Evolutionary conservation across 441 rosid species (phyloP), one percentile per base, ranked within the genome.

Genomic region (Melastoma candidum): DNA sequence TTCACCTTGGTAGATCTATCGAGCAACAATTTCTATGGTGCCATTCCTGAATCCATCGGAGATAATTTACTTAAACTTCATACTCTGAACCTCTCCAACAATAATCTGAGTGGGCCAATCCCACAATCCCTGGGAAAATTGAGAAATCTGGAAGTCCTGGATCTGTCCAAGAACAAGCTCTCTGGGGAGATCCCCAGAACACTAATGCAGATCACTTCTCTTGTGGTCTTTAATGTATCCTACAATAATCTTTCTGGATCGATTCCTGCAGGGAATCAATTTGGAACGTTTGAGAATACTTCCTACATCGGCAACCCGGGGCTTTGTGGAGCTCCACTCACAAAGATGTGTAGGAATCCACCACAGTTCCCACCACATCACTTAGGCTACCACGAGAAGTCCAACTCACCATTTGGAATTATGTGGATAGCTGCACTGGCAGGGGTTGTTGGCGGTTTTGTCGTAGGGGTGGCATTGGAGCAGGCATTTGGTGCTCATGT

Each of bases 211-310:
- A 53, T 54, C 27, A 43, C 43, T 44, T 47, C 51, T 26, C 59
- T 54, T 0, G 3, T 54, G 8, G 14, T 39, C 45, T 39, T 61
- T 9, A 1, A 26, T 47, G 44, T 26, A 49, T 54, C 59, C 7
- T 14, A 41, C 48, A 61, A 54, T 48, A 26, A 27, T 53, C 44
- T 51, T 27, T n/a, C 54, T 0, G 54, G 44, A 12, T 44, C 54
- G 3, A 27, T 51, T 1, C 24, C 59, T 61, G 53, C 44, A 26
- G 59, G 47, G 12, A 24, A 43, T 48, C 59, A 54, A 12, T 53
- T 61, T 47, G 11, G 39, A 12, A 61, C 58, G 4, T 62, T 62
- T 44, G 46, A 48, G 10, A 48, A 54, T 22, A 26, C 12, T 2
- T 55, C 66, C 0, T 62, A 48, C 49, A 53, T 11, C 48, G 54